Evolutionary conservation across 345 rosid species (phyloP).

Genomic region (Citrus mangshanensis): DNA sequence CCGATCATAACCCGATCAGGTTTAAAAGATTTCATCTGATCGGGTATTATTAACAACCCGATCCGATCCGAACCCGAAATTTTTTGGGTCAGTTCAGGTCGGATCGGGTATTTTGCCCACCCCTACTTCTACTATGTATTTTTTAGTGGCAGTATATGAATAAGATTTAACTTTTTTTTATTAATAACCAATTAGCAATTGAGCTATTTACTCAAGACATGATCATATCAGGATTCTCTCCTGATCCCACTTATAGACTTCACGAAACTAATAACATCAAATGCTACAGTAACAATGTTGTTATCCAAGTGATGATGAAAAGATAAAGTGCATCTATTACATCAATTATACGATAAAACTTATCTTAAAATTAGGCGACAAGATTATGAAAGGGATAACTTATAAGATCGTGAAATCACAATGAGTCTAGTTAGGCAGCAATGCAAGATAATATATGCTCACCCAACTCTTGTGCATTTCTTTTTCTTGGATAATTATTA

Average conservation of each 20-base stretch:
- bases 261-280: not conserved
- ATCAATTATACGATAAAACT: not conserved
- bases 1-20: rapidly evolving
- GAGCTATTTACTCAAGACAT: rapidly evolving
- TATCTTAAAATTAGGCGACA: not conserved
- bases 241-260: no score
- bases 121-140: rapidly evolving
- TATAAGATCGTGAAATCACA: not conserved
- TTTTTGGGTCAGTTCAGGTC: rapidly evolving
- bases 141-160: rapidly evolving
- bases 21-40: no score
- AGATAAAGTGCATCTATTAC: not conserved
- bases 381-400: not conserved
- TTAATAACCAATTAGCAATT: no score
- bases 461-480: not conserved
- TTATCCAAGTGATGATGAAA: not conserved
- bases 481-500: not conserved
- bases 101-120: rapidly evolving
- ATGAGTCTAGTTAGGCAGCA: not conserved
- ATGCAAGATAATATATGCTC: not conserved
- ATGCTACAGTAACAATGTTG: not conserved
- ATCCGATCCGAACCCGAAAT: rapidly evolving
- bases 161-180: no score
- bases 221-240: rapidly evolving
- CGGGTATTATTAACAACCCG: no score